These are phyloP conservation scores for Galerina sulciceps DNA, from an alignment of 768 basidiomycete species.

Conservation along the genomic window DNA sequence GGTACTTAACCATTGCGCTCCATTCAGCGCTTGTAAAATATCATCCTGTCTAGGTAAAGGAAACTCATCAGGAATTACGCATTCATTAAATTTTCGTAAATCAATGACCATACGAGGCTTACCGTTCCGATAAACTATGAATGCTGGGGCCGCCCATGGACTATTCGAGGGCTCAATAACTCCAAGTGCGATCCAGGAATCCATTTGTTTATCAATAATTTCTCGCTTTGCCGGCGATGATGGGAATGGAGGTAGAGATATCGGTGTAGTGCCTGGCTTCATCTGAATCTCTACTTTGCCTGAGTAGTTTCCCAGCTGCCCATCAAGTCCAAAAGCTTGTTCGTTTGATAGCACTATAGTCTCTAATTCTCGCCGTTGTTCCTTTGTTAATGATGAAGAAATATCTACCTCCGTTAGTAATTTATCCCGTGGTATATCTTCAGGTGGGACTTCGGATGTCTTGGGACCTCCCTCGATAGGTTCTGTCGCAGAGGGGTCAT, in stretches of 20 bases:
- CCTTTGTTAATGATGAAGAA: neutral
- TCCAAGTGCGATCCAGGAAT: constrained; percentile 33
- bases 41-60: constrained; percentile 27
- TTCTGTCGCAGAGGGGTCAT: constrained; percentile 18
- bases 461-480: constrained; percentile 34
- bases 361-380: constrained; percentile 1
- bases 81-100: constrained; percentile 25
- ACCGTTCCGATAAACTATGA: constrained; percentile 39
- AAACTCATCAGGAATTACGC: constrained; percentile 27
- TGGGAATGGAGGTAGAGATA: constrained; percentile 27
- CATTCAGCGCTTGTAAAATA: constrained; percentile 32
- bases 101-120: constrained; percentile 44
- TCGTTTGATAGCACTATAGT: neutral
- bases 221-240: constrained; percentile 30
- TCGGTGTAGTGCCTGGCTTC: constrained; percentile 26
- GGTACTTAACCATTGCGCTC: constrained; percentile 33
- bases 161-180: constrained; percentile 44
- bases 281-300: neutral
- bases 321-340: constrained; percentile 2
- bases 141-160: constrained; percentile 37
- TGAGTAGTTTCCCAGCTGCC: constrained; percentile 2
- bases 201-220: constrained; percentile 23
- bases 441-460: constrained; percentile 24
- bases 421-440: constrained; percentile 5
- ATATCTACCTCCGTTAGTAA: constrained; percentile 12